Evolutionary conservation across 768 basidiomycete species (phyloP).

Genomic region (Pholiota conissans): DNA sequence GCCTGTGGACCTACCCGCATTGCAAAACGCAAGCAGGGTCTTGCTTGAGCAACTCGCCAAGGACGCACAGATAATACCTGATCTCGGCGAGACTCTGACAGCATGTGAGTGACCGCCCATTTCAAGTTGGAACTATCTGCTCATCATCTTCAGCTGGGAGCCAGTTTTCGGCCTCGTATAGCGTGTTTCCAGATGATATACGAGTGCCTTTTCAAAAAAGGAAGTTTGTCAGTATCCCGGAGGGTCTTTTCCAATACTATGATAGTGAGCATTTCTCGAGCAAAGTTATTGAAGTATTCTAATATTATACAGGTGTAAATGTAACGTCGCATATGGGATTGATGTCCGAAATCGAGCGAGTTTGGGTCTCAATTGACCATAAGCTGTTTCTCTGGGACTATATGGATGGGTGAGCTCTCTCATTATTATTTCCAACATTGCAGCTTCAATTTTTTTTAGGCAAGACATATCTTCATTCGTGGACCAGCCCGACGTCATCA

Average conservation of each 20-base stretch:
- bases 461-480: slow-evolving; percentile 90
- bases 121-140: neutral
- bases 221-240: slow-evolving; percentile 75
- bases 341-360: slow-evolving; percentile 89
- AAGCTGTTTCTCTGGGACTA: slow-evolving; percentile 98
- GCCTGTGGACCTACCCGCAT: slow-evolving; percentile 57
- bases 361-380: slow-evolving; percentile 94
- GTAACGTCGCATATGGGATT: slow-evolving; percentile 86
- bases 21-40: slow-evolving; percentile 67
- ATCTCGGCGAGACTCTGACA: slow-evolving; percentile 67
- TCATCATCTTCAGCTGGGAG: slow-evolving; percentile 48
- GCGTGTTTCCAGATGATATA: slow-evolving; percentile 73
- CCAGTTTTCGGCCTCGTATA: slow-evolving; percentile 77
- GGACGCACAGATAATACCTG: slow-evolving; percentile 74
- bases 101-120: slow-evolving; percentile 44
- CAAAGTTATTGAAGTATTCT: neutral
- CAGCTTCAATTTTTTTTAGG: slow-evolving; percentile 34
- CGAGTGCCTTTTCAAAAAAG: slow-evolving; percentile 81
- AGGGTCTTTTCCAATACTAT: slow-evolving; percentile 76
- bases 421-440: neutral
- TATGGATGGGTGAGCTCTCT: slow-evolving; percentile 72
- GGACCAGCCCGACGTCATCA: slow-evolving; percentile 88
- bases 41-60: slow-evolving; percentile 69
- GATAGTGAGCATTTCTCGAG: slow-evolving; percentile 50
- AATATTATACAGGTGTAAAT: slow-evolving; percentile 48